Evolutionary conservation across 2,329 filamentous ascomycete genomes (phyloP).

Genomic region (Emergomyces orientalis): DNA sequence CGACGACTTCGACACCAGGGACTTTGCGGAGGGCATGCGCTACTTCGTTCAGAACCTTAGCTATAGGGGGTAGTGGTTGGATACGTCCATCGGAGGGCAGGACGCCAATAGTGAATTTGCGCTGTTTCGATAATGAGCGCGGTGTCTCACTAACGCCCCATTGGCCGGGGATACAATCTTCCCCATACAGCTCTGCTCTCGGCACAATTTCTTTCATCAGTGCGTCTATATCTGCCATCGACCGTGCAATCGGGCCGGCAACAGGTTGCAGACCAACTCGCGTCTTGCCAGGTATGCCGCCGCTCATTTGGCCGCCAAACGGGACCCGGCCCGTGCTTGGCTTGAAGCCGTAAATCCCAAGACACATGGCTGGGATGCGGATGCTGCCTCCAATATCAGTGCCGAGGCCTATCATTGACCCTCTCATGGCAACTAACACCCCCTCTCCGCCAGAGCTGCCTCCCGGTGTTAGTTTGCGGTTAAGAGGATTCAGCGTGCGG

Average conservation of each 20-base stretch:
- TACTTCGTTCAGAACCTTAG: constrained; percentile 34
- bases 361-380: constrained; percentile 42
- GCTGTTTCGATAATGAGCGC: constrained; percentile 11
- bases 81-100: constrained; percentile 34
- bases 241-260: constrained; percentile 35
- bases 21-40: constrained; percentile 25
- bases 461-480: constrained; percentile 51
- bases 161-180: constrained; percentile 35
- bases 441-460: constrained; percentile 60
- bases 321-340: constrained; percentile 41
- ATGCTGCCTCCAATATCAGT: constrained; percentile 50
- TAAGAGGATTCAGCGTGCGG: constrained; percentile 54
- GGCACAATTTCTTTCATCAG: constrained; percentile 46
- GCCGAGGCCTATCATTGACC: constrained; percentile 51
- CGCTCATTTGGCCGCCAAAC: constrained; percentile 44
- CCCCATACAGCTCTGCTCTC: constrained; percentile 45
- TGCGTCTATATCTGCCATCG: constrained; percentile 33
- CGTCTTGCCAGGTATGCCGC: constrained; percentile 38
- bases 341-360: constrained; percentile 45
- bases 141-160: constrained; percentile 29
- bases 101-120: constrained; percentile 34
- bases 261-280: constrained; percentile 44
- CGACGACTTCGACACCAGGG: constrained; percentile 47
- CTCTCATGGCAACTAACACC: constrained; percentile 49
- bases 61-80: constrained; percentile 32